Conservation (phyloP, 2,329 filamentous ascomycete species). For the Ceratocystis huliohia region DNA sequence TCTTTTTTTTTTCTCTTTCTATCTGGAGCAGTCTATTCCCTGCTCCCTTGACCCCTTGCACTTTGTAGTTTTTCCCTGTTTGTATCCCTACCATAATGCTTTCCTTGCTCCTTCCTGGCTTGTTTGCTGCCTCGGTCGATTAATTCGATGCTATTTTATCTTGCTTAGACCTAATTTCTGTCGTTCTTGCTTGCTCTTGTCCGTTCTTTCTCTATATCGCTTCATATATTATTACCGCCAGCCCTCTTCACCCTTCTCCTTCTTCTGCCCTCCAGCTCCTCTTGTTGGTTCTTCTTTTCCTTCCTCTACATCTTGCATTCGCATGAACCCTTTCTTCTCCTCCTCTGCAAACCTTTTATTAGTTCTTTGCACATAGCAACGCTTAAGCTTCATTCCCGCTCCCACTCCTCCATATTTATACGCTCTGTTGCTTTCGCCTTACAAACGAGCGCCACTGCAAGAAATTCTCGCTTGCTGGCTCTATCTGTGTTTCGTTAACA, state of each 20-base stretch:
- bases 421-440: conserved; percentile 1
- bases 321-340: not conserved
- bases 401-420: conserved; percentile 6
- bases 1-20: no score
- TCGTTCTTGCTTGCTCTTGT: not conserved
- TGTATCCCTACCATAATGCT: not conserved
- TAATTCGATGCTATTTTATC: not conserved
- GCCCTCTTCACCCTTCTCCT: not conserved
- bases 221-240: conserved; percentile 5
- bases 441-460: conserved; percentile 3
- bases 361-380: not conserved
- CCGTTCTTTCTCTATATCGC: conserved; percentile 6
- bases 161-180: not conserved
- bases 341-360: not conserved
- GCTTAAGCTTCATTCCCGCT: not conserved
- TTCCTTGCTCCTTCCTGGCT: not conserved
- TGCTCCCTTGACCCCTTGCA: not conserved
- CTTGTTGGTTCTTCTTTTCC: not conserved
- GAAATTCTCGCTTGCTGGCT: not conserved
- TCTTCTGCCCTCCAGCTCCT: not conserved
- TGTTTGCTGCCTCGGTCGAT: not conserved
- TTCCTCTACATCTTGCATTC: not conserved
- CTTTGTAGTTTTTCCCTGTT: not conserved
- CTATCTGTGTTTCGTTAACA: not conserved
- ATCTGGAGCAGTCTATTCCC: not conserved